Evolutionary conservation across 2,329 filamentous ascomycete species (phyloP), one percentile per base, ranked within the genome.

Genomic region (Xenosphaeropsis pyriputrescens): DNA sequence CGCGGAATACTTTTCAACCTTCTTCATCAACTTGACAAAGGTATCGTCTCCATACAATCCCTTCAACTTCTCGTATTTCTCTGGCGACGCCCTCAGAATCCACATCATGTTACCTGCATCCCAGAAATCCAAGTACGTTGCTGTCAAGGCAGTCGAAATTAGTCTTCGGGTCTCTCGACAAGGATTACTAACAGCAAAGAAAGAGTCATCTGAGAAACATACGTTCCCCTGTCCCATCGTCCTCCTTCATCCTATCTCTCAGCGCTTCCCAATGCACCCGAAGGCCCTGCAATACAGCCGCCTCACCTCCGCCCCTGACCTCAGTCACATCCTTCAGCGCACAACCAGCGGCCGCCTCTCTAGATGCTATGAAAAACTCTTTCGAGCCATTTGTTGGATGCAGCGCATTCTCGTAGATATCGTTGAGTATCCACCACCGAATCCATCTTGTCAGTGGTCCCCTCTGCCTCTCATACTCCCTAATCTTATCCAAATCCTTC

Each of bases 1-100:
- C 4, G 29, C 18, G 8, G 26, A 31, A 31, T 38, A 38, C 30
- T 31, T 31, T 19, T 42, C 36, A 5, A 45, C 43, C 32, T 48
- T 47, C 15, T 44, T 45, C 43, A 45, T 43, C 32, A 47, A n/a
- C 37, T 45, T 47, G n/a, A 22, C 37, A 29, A 47, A 47, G 3
- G 43, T 48, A 17, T 48, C 46, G 32, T 48, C 46, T 18, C 38
- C 43, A 16, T 44, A 48, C 18, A 48, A 36, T 18, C 16, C 33
- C 35, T 44, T 38, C 1, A 48, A 18, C 18, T 34, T 47, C 18
- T 30, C 35, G 4, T 31, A 14, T 31, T 48, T 48, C 32, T 43
- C 46, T 6, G 34, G 19, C 13, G 41, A 47, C 12, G 41, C 36
- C 12, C 36, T 40, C 35, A 36, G 40, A 29, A 47, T 19, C 43